These are phyloP conservation scores for Kodamaea jinghongensis DNA, from an alignment of 805 yeast genomes.

Conservation along the genomic window DNA sequence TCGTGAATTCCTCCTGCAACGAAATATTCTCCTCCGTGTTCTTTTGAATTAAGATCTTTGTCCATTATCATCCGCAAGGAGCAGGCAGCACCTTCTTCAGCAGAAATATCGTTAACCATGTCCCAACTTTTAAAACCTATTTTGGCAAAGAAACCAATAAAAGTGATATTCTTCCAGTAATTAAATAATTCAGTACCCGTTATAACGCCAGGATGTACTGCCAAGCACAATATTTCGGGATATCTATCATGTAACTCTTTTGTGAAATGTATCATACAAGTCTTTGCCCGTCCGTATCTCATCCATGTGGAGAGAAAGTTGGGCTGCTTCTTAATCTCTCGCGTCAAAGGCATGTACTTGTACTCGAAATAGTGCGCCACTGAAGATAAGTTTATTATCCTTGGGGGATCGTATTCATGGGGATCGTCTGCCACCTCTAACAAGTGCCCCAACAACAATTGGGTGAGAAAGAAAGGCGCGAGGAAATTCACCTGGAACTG, in stretches of 20 bases:
- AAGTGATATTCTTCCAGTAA: conserved; percentile 25
- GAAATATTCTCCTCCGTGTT: conserved; percentile 30
- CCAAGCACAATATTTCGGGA: conserved; percentile 31
- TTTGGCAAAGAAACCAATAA: conserved; percentile 21
- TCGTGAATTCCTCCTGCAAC: conserved; percentile 31
- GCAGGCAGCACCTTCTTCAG: conserved; percentile 35
- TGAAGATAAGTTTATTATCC: conserved; percentile 32
- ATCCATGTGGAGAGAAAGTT: conserved; percentile 25
- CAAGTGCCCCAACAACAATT: conserved; percentile 27
- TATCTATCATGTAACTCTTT: conserved; percentile 23
- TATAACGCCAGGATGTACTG: conserved; percentile 41
- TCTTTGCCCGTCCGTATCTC: conserved; percentile 36
- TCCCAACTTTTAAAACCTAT: conserved; percentile 15
- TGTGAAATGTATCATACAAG: conserved; percentile 31
- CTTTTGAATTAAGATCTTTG: conserved; percentile 16
- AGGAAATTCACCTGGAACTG: conserved; percentile 42
- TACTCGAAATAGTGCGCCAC: conserved; percentile 29
- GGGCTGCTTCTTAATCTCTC: conserved; percentile 25
- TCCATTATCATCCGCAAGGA: conserved; percentile 36
- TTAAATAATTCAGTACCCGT: conserved; percentile 32
- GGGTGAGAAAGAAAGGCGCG: conserved; percentile 34
- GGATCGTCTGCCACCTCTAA: conserved; percentile 15
- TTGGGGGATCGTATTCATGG: conserved; percentile 19
- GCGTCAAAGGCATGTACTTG: conserved; percentile 24
- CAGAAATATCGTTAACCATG: conserved; percentile 23